Evolutionary conservation across 805 yeast genomes (phyloP).

Genomic region (Yarrowia yakushimensis): DNA sequence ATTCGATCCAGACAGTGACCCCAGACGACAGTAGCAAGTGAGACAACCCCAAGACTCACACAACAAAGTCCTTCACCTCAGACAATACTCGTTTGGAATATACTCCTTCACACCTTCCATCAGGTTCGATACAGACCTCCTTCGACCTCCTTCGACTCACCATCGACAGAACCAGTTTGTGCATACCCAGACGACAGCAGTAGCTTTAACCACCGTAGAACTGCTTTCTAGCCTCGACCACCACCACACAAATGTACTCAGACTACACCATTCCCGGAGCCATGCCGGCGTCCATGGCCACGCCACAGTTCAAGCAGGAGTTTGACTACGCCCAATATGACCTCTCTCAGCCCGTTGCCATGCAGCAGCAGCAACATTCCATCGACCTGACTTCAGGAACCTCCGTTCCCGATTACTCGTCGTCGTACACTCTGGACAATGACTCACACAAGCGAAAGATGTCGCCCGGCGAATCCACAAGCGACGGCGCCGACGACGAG

Average conservation of each 20-base stretch:
- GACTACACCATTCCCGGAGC: conserved; percentile 15
- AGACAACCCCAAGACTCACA: too few relatives aligned
- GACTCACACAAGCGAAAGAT: conserved; percentile 4
- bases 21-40: too few relatives aligned
- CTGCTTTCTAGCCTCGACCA: too few relatives aligned
- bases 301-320: conserved; percentile 17
- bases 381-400: not conserved
- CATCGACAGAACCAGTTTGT: too few relatives aligned
- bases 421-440: not conserved
- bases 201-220: too few relatives aligned
- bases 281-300: conserved; percentile 12
- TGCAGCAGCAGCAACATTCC: not conserved
- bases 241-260: not conserved
- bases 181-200: not conserved
- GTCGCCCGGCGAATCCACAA: conserved; percentile 1
- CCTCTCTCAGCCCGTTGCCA: not conserved
- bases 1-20: too few relatives aligned
- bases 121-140: too few relatives aligned
- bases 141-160: too few relatives aligned
- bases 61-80: too few relatives aligned
- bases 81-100: too few relatives aligned
- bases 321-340: conserved; percentile 18
- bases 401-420: not conserved
- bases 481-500: conserved; percentile 20
- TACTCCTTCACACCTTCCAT: too few relatives aligned